Base-by-base conservation (phyloP, 2,329 filamentous ascomycete genomes). In the Neofusicoccum ribis region DNA sequence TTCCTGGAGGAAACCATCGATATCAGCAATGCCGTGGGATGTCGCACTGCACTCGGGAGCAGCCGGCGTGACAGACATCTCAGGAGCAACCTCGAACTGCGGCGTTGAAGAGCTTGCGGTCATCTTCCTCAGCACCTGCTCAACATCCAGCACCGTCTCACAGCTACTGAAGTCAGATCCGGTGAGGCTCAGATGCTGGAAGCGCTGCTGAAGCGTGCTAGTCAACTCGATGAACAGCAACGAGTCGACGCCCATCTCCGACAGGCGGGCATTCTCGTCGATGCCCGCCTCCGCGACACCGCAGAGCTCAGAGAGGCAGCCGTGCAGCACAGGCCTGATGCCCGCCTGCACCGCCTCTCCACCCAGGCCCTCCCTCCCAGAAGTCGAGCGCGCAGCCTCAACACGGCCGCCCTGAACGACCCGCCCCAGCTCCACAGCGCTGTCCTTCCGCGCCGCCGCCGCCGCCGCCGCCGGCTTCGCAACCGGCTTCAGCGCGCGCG, bases 191-290 rank as follows among this genome's bases (percentile, higher is more conserved):
- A 50, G 74, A 65, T 46, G 72, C 56, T 34, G 50, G 59, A 52
- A 69, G 62, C 23, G 70, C 61, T 50, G 64, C 44, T 70, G 67
- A 58, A 69, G 64, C 44, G 66, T 68, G 43, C 68, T 58, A 3
- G 67, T 67, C 46, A 74, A 66, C 49, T 74, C 72, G 36, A 74
- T 71, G 39, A 69, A 67, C 67, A 73, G 66, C 34, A 74, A 68
- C 17, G 70, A 72, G 39, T 73, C 72, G 12, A 73, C 65, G 6
- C 72, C 73, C 9, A 72, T 58, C 23, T 72, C 49, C 2, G 39
- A 46, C 36, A 56, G 46, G 27, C 23, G 44, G 3, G 17, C 36
- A 17, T 27, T 43, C 8, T 8, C 9, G 15, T 34, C 37, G 7
- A 56, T 54, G 0, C 5, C 11, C 0, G 5, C 37, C 20, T 12